These are phyloP conservation scores for Magnusiomyces clavatus DNA, from an alignment of 1,139 yeast species.

Conservation along the genomic window DNA sequence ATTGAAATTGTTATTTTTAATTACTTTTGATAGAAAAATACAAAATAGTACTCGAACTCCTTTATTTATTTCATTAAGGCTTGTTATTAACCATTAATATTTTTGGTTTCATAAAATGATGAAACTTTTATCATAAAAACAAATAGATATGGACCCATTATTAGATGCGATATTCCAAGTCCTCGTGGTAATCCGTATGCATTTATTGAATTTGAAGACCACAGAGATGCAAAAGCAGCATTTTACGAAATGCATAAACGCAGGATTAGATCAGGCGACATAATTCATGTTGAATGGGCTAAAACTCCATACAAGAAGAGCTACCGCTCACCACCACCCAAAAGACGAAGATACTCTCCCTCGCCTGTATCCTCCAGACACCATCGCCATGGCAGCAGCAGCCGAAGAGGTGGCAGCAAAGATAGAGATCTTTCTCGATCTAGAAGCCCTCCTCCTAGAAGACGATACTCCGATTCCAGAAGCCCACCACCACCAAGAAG, in stretches of 20 bases:
- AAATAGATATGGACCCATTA: constrained; percentile 51
- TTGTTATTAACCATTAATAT: not conserved
- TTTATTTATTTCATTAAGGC: not conserved
- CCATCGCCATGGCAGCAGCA: not conserved
- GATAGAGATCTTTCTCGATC: not conserved
- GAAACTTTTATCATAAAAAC: constrained; percentile 1
- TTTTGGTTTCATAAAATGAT: not conserved
- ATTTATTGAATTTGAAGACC: constrained; percentile 59
- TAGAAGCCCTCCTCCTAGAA: not conserved
- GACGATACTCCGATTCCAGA: not conserved
- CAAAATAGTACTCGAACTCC: not conserved
- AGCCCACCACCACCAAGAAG: not conserved
- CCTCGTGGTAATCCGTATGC: constrained; percentile 59
- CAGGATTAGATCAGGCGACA: constrained; percentile 26
- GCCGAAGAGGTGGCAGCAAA: not conserved
- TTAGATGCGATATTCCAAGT: constrained; percentile 64
- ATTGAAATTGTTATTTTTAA: too few relatives aligned
- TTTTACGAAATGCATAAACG: constrained; percentile 39
- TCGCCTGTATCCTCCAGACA: not conserved
- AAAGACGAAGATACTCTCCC: not conserved
- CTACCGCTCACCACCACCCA: constrained; percentile 5
- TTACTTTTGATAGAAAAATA: not conserved
- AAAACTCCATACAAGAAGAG: constrained; percentile 13
- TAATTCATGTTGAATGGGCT: constrained; percentile 23
- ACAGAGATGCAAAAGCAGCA: constrained; percentile 57